phyloP scores from a whole-genome alignment of 768 basidiomycete species.

The Hypholoma sublateritium region DNA sequence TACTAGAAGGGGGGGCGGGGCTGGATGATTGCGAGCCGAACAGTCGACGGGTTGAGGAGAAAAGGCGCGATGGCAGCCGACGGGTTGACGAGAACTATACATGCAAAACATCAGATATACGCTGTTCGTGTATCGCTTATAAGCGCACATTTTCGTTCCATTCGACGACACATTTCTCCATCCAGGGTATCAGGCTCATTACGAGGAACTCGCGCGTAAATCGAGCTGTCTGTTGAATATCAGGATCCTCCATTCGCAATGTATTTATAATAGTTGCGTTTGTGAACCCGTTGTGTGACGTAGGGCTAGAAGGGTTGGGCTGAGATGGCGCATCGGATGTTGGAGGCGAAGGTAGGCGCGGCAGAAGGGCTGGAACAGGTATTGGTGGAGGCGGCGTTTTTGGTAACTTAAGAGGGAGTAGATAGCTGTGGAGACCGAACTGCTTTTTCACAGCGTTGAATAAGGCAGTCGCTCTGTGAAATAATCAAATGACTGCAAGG shows the following conservation, averaged over 20 bases:
- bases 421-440: constrained; percentile 74
- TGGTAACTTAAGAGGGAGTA: constrained; percentile 64
- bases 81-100: constrained; percentile 71
- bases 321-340: constrained; percentile 30
- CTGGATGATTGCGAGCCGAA: constrained; percentile 67
- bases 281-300: constrained; percentile 18
- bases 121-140: not conserved
- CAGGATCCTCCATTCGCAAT: constrained; percentile 61
- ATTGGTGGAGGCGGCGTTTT: constrained; percentile 65
- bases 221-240: constrained; percentile 71
- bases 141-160: constrained; percentile 83
- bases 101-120: constrained; percentile 8
- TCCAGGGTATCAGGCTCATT: constrained; percentile 92
- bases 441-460: constrained; percentile 90
- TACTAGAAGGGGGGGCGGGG: constrained; percentile 38
- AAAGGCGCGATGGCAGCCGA: constrained; percentile 79
- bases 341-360: constrained; percentile 60
- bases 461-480: constrained; percentile 66
- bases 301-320: constrained; percentile 13
- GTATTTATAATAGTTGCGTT: constrained; percentile 34
- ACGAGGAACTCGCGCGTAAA: constrained; percentile 88
- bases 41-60: constrained; percentile 80
- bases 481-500: not conserved
- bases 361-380: constrained; percentile 63
- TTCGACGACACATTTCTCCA: constrained; percentile 91